Base-by-base conservation (phyloP, 2,329 filamentous ascomycete species). In the Penicillium digitatum region DNA sequence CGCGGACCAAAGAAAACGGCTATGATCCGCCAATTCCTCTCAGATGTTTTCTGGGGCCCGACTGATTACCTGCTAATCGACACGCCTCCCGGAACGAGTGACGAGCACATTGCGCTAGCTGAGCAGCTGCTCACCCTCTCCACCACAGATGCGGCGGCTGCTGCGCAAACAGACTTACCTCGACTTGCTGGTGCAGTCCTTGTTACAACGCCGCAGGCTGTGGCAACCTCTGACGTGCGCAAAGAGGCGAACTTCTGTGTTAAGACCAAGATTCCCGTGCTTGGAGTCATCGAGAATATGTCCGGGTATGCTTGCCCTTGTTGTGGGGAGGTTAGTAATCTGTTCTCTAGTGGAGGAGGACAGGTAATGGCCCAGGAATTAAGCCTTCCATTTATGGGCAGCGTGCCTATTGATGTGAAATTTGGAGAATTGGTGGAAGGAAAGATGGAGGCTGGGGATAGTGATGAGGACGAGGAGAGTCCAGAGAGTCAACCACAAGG, bases 251-350 rank as follows among this genome's bases (percentile, higher is more conserved):
- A 96, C 72, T 96, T 96, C 70, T 96, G 92, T 75, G 79, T 79
- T 48, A 96, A 96, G 77, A 93, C 89, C 1, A 82, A 84, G 29
- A 86, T 96, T 46, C 79, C 81, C 2, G 85, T 95, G 34, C 78
- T 97, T 11, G 94, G 94, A 0, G 92, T 99, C 1, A 83, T 99
- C 43, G 94, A 99, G 77, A 99, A 99, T 71, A 97, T 99, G 94
- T 74, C 74, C 1, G 77, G 77, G 0, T 79, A 78, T 68, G 72
- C 76, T 48, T 79, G 76, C 63, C 83, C 83, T 14, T 85, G 83
- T 57, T 86, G 83, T 67, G 81, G 81, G 48, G 91, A 96, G 71
- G 95, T 93, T 74, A 96, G 90, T 49, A 90, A 97, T 74, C 83
- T 97, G 48, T 99, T 99, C 72, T 90, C 87, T 48, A 92, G 89